Conservation (phyloP, 371 early-diverging fungal genomes). For the Rhizopus arrhizus region DNA sequence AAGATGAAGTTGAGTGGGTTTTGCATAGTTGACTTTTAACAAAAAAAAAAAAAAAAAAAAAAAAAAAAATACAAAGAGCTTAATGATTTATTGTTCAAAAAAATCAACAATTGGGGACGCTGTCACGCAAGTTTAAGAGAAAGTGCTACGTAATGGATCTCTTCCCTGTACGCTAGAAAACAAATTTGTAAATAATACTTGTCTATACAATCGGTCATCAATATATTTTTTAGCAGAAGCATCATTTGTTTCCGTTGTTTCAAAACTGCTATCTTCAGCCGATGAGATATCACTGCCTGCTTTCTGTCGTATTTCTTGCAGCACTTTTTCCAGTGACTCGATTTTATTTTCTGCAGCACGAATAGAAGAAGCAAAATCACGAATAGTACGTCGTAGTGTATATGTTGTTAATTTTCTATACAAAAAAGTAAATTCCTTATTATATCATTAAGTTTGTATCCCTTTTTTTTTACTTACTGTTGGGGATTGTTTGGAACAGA, state of each 20-base stretch:
- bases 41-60: neutral
- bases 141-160: neutral
- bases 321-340: neutral
- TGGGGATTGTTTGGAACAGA: neutral
- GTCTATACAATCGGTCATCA: neutral
- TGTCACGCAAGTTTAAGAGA: constrained; percentile 4
- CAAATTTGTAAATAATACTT: neutral
- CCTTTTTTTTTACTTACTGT: constrained; percentile 1
- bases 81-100: neutral
- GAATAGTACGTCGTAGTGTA: constrained; percentile 19
- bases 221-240: neutral
- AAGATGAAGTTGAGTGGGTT: constrained; percentile 23
- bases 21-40: constrained; percentile 11
- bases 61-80: neutral
- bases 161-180: constrained; percentile 5
- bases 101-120: constrained; percentile 10
- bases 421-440: neutral
- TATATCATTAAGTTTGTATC: neutral
- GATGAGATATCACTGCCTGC: neutral
- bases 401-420: constrained; percentile 14
- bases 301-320: neutral
- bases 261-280: neutral
- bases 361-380: constrained; percentile 14
- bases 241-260: neutral
- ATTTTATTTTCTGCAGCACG: neutral